Evolutionary conservation across 1,284 basidiomycete genomes (phyloP), one percentile per base, ranked within the genome.

Genomic region (Somion occarium): DNA sequence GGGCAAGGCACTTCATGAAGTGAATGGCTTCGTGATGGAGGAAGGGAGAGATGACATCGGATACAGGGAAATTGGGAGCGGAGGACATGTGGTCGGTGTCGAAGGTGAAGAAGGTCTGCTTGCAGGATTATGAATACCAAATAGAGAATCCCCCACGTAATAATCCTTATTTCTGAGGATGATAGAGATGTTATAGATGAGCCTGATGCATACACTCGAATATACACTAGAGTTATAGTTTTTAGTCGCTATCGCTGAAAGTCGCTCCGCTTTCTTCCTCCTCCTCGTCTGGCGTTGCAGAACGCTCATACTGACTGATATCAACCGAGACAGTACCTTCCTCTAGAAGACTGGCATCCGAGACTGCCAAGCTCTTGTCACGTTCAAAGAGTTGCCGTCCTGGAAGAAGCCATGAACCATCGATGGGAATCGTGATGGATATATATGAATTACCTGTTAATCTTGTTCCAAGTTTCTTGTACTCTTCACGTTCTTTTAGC

Each of bases 341-440:
- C 66, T 95, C 89, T 61, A 87, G 69, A 38, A 92, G 73, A 20
- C 69, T 78, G 52, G 91, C 88, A 54, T 96, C 93, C 22, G 74
- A 70, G 2, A 69, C 69, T 69, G 74, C 89, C 49, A 93, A 74
- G 59, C 81, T 80, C 55, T 75, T 80, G 65, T 91, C 83, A 49
- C 81, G 81, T 68, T 95, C 91, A 67, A 96, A 97, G 51, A 96
- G 70, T 71, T 95, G 91, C 22, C 91, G 84, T 25, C 93, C 93
- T 94, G 12, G 44, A 30, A 45, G 37, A 18, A 38, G 50, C 15
- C 7, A 22, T 27, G 9, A 68, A 12, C 25, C 43, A 22, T 24
- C 18, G 9, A 15, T 15, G 5, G 12, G 9, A n/a, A n/a, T 9
- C 25, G 22, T 24, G 13, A 12, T 12, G 12, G 12, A 23, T 44